A percentile compares a stretch with the other conserved stretches of the same genome.
Conservation (phyloP, 176 grass and related monocot genomes). For the Aegilops bicornis region DNA sequence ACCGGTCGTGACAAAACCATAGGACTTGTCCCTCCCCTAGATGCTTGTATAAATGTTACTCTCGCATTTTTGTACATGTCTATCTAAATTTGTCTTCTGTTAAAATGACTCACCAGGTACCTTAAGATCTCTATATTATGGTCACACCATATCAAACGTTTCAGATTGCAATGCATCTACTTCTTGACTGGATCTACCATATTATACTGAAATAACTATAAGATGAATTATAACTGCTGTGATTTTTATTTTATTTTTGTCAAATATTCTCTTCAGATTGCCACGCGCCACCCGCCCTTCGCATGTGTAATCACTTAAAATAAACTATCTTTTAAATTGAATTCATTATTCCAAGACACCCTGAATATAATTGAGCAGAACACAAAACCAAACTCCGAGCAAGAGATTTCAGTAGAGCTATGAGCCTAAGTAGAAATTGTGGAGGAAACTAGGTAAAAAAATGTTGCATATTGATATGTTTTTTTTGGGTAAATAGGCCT, state of each 20-base stretch:
- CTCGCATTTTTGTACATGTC: neutral
- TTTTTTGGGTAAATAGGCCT: no score
- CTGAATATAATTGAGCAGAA: no score
- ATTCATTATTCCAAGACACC: no score
- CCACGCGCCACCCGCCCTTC: no score
- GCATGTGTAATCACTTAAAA: no score
- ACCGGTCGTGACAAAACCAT: no score
- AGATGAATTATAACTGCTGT: neutral
- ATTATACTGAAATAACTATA: neutral
- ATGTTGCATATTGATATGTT: no score
- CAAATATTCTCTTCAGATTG: neutral
- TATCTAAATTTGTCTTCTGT: neutral
- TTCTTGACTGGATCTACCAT: neutral
- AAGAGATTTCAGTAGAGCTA: no score
- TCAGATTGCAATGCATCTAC: neutral
- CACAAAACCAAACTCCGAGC: no score
- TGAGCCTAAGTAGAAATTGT: no score
- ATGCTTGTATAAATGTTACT: neutral
- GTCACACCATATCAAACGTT: neutral
- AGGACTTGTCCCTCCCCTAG: neutral
- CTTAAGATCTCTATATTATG: slow-evolving; percentile 1
- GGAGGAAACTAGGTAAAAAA: no score
- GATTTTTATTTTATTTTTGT: neutral
- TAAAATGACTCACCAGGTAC: neutral
- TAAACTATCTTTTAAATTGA: no score